Conservation (phyloP, 1,284 basidiomycete species). For the Fomitopsis pinicola region DNA sequence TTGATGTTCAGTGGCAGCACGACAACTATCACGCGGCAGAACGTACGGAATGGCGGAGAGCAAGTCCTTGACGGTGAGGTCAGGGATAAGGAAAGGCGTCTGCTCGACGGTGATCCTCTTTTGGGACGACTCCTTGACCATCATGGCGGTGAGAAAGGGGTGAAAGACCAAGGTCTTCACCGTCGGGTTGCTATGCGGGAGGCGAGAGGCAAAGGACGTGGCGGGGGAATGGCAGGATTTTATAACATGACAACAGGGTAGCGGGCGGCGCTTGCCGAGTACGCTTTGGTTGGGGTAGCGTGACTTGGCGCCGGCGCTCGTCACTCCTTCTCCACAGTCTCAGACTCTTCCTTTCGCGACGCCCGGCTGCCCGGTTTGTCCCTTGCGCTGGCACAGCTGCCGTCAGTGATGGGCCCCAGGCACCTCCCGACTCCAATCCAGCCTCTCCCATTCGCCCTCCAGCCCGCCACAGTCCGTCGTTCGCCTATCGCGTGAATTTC, state of each 20-base stretch:
- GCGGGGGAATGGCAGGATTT: slow-evolving; percentile 14
- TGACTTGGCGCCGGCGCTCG: slow-evolving; percentile 1
- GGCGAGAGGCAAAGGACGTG: slow-evolving; percentile 9
- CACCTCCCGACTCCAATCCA: background rate
- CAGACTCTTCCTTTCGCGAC: background rate
- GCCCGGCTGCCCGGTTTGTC: background rate
- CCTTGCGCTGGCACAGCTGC: background rate
- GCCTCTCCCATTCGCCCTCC: background rate
- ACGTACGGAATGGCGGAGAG: slow-evolving; percentile 85
- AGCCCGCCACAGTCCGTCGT: background rate
- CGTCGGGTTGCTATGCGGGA: slow-evolving; percentile 15
- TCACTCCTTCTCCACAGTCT: background rate
- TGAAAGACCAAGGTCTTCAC: slow-evolving; percentile 7
- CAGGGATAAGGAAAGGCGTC: slow-evolving; percentile 67
- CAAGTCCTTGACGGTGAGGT: slow-evolving; percentile 83
- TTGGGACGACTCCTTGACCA: slow-evolving; percentile 23
- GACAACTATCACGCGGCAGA: background rate
- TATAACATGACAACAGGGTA: slow-evolving; percentile 14
- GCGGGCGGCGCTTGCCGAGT: slow-evolving; percentile 6
- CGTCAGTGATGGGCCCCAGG: background rate
- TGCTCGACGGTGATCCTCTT: slow-evolving; percentile 45
- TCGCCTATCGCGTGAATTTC: too few relatives aligned
- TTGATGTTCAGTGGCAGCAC: background rate
- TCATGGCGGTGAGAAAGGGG: slow-evolving; percentile 5
- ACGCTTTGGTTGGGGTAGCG: slow-evolving; percentile 2